phyloP scores from a whole-genome alignment of 1,284 basidiomycete species.

The Ceratobasidium sp. region DNA sequence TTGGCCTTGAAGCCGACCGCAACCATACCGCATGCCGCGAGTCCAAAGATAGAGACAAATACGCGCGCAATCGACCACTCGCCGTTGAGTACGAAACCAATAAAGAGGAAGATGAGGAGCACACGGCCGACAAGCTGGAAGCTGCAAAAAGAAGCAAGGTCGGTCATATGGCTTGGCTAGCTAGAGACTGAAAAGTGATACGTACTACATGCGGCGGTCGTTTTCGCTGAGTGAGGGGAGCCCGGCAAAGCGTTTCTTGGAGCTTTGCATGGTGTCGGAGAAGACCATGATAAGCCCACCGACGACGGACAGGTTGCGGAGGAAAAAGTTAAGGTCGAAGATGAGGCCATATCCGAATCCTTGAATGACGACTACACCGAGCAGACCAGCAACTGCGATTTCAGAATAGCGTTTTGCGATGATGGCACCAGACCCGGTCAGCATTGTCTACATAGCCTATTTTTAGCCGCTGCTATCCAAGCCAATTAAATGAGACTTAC shows the following conservation, averaged over 20 bases:
- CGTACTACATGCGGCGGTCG: constrained; percentile 97
- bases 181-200: constrained; percentile 48
- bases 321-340: constrained; percentile 99
- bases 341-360: constrained; percentile 95
- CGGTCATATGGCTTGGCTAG: constrained; percentile 12
- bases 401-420: constrained; percentile 91
- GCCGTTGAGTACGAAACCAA: constrained; percentile 97
- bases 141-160: constrained; percentile 58
- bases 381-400: constrained; percentile 87
- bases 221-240: constrained; percentile 91
- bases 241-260: constrained; percentile 92
- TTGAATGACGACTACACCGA: constrained; percentile 93
- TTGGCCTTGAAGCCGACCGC: constrained; percentile 99
- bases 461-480: not conserved
- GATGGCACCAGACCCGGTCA: constrained; percentile 85
- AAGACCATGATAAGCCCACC: constrained; percentile 98
- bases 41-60: constrained; percentile 86
- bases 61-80: constrained; percentile 88
- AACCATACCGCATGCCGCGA: constrained; percentile 96
- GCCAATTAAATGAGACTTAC: constrained; percentile 65
- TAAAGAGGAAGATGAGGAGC: constrained; percentile 98
- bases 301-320: constrained; percentile 92
- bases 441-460: constrained; percentile 76
- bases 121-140: constrained; percentile 97
- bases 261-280: constrained; percentile 89